A percentile compares a stretch with the other conserved stretches of the same genome.
phyloP scores from a whole-genome alignment of 768 basidiomycete genomes.

The Boletus edulis region DNA sequence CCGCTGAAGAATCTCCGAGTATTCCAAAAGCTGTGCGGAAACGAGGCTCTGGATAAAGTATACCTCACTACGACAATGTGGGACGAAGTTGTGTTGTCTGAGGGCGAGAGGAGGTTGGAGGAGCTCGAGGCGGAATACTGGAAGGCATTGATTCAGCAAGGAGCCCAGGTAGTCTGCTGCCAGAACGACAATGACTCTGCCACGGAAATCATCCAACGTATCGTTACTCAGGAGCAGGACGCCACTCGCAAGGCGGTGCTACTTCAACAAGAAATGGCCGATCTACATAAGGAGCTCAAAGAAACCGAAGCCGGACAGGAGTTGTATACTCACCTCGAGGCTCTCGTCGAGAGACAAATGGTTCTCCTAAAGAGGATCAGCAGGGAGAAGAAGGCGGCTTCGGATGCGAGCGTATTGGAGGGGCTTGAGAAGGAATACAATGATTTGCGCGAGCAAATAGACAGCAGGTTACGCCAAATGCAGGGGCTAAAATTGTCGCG shows the following conservation, averaged over 20 bases:
- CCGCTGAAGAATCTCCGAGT: slow-evolving; percentile 15
- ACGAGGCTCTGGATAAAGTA: slow-evolving; percentile 29
- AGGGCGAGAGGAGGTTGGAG: no score
- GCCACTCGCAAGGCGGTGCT: neutral
- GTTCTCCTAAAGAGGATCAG: slow-evolving; percentile 2
- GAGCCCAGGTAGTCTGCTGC: slow-evolving; percentile 10
- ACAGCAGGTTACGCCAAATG: no score
- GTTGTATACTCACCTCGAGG: slow-evolving; percentile 6
- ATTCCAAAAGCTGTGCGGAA: slow-evolving; percentile 30
- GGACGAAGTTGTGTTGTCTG: no score
- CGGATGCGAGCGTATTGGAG: no score
- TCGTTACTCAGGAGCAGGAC: slow-evolving; percentile 3
- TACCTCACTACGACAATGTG: slow-evolving; percentile 15
- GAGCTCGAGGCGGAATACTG: neutral
- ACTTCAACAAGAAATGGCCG: slow-evolving; percentile 10
- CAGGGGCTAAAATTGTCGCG: no score
- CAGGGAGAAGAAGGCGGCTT: slow-evolving; percentile 2
- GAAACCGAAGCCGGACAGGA: slow-evolving; percentile 10
- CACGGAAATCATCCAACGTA: slow-evolving; percentile 3
- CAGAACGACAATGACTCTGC: slow-evolving; percentile 8
- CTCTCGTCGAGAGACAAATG: slow-evolving; percentile 6
- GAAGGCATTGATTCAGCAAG: slow-evolving; percentile 6
- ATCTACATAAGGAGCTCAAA: slow-evolving; percentile 4
- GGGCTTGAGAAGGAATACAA: no score
- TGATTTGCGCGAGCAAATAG: no score